Evolutionary conservation across 2,329 filamentous ascomycete genomes (phyloP), one percentile per base, ranked within the genome.

Genomic region (Diaporthe sp.): DNA sequence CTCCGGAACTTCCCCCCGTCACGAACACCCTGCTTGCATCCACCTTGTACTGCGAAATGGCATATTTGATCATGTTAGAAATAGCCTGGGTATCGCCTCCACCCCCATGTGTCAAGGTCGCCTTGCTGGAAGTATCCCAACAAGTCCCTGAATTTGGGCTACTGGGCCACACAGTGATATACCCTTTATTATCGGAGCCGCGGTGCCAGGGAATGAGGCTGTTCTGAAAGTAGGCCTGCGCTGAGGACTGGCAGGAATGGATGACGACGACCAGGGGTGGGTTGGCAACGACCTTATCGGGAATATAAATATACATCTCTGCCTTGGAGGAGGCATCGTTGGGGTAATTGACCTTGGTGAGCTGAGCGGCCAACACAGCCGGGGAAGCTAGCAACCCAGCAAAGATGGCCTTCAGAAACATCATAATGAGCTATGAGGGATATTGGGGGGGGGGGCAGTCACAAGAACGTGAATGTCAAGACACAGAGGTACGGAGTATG

Each of bases 41-140:
- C 22, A 73, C 79, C 39, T 77, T 75, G 77, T 83, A 83, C 73
- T 79, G 73, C 68, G 77, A 77, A 37, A 83, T 77, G 8, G 79
- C 81, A 71, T 81, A 81, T 44, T 76, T 51, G 70, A 83, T 81
- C 82, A 84, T 84, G 37, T 73, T 73, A 30, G 59, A 51, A 22
- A 69, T 70, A 22, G 71, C 63, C 35, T 70, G 50, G 22, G 37
- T 59, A 22, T 70, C 63, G 30, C 81, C 82, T 1, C 82, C 81
- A 66, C 82, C 83, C 4, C 73, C 84, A 73, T 82, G 80, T 9
- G 77, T 78, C 44, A 84, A 77, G 0, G 86, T 85, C 12, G 73
- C 66, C 47, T 82, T 81, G n/a, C 85, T 88, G 9, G 86, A 86
- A 7, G 91, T 89, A 76, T 91, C 89, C 89, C 89, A 91, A 81